Base-by-base conservation (phyloP, 1,284 basidiomycete species). In the Cutaneotrichosporon cyanovorans region DNA sequence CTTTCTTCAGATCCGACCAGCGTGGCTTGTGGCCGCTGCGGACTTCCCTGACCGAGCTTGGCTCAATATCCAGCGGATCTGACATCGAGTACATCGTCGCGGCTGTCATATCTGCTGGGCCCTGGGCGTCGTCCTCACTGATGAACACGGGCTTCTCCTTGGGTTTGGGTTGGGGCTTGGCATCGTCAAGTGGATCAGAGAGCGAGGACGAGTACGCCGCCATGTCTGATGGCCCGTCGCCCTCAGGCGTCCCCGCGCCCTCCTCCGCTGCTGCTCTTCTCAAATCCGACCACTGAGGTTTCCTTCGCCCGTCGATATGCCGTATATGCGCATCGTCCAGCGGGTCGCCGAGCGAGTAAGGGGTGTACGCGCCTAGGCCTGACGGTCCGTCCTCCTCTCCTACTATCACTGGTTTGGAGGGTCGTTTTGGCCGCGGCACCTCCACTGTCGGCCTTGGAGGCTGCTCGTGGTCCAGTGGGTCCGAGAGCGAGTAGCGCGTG, bases 141-240 rank as follows among this genome's bases (percentile, higher is more conserved):
- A 28, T 12, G 12, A 28, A 28, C 25, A 28, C 25, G 12, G 25
- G 25, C 23, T 16, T 30, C 23, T 4, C 18, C 18, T 23, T 37
- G 25, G 18, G 32, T 15, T 10, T 15, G 7, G 16, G 32, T 16
- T 34, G 32, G 8, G 14, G 32, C 32, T 14, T 14, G 9, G 6
- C 14, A 15, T 34, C 6, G 32, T 34, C 14, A 12, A 44, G 34
- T 10, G 42, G 42, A 28, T 44, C 42, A 20, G 33, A 36, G 18
- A 44, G 25, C 25, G 33, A 36, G 12, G 33, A 22, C 7, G 42
- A 37, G 4, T 25, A 18, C 2, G 42, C 42, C 6, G 14, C 31
- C 12, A 44, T 33, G 35, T 44, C 42, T 33, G 35, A 34, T n/a
- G 42, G 42, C 25, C 35, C 22, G 35, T 44, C 33, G 25, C 37